A percentile compares a stretch with the other conserved stretches of the same genome.
Evolutionary conservation across 352 stramenopile species (phyloP).

Genomic region (Thalassiosira hispida): DNA sequence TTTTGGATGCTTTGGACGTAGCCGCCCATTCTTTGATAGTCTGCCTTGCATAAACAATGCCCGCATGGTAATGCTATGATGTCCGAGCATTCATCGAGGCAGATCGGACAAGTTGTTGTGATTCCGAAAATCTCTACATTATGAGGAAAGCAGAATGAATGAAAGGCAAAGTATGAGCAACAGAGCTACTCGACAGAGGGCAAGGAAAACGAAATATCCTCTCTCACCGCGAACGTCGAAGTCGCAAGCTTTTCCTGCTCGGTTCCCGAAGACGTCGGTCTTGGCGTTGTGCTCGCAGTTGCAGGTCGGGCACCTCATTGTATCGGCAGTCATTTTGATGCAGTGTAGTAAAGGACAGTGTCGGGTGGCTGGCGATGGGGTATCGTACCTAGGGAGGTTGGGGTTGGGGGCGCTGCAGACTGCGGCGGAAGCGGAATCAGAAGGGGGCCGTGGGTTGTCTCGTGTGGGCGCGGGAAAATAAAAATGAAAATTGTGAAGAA

Average conservation of each 20-base stretch:
- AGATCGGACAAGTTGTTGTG: slow-evolving; percentile 27
- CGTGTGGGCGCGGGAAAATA: too few relatives aligned
- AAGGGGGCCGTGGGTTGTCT: too few relatives aligned
- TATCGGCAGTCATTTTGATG: neutral
- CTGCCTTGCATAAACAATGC: slow-evolving; percentile 34
- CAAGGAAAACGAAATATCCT: too few relatives aligned
- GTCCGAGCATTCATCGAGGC: slow-evolving; percentile 20
- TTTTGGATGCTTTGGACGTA: neutral
- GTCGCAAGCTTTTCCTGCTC: neutral
- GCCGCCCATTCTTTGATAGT: slow-evolving; percentile 34
- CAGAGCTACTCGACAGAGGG: too few relatives aligned
- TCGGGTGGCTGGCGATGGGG: too few relatives aligned
- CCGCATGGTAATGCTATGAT: slow-evolving; percentile 28
- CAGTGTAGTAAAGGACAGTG: neutral
- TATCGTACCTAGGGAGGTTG: too few relatives aligned
- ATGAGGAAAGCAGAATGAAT: too few relatives aligned
- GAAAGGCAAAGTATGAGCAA: too few relatives aligned
- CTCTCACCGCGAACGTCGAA: slow-evolving; percentile 35
- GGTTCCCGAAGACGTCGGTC: slow-evolving; percentile 46
- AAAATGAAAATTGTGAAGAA: too few relatives aligned
- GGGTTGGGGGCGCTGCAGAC: too few relatives aligned
- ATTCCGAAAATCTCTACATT: slow-evolving; percentile 37
- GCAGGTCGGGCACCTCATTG: slow-evolving; percentile 32
- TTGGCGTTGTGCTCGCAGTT: slow-evolving; percentile 31
- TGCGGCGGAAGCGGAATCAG: too few relatives aligned